These are phyloP conservation scores for Penicillium longicatenatum DNA, from an alignment of 495 filamentous ascomycete genomes.

Conservation along the genomic window DNA sequence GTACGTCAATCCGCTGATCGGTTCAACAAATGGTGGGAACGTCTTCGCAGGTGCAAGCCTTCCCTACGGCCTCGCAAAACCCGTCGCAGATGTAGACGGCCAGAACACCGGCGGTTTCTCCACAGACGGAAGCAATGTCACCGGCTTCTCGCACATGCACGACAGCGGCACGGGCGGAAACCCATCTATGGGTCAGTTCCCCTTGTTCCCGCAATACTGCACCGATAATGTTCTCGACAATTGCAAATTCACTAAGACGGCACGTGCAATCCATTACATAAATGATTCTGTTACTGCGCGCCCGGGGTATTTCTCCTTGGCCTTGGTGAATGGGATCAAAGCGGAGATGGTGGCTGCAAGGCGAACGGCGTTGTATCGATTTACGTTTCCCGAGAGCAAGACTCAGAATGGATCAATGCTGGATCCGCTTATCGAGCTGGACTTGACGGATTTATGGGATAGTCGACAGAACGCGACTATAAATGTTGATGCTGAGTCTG, in stretches of 20 bases:
- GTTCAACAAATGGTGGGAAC: constrained; percentile 60
- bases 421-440: constrained; percentile 61
- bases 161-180: constrained; percentile 69
- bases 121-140: constrained; percentile 61
- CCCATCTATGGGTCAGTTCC: constrained; percentile 71
- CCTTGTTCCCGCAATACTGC: constrained; percentile 68
- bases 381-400: constrained; percentile 59
- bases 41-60: constrained; percentile 75
- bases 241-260: constrained; percentile 59
- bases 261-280: constrained; percentile 45
- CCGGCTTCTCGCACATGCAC: constrained; percentile 65
- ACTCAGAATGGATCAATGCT: constrained; percentile 40
- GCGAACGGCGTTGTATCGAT: constrained; percentile 68
- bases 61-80: constrained; percentile 74
- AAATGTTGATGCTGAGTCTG: constrained; percentile 57
- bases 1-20: constrained; percentile 56
- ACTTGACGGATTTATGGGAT: constrained; percentile 66
- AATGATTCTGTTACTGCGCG: constrained; percentile 58
- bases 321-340: constrained; percentile 57
- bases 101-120: constrained; percentile 73
- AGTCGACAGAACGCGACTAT: constrained; percentile 65
- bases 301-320: constrained; percentile 69
- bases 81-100: constrained; percentile 68
- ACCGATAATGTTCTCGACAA: constrained; percentile 59
- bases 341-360: constrained; percentile 71